These are phyloP conservation scores for Eucalyptus caleyi DNA, from an alignment of 345 rosid genomes.

Conservation along the genomic window DNA sequence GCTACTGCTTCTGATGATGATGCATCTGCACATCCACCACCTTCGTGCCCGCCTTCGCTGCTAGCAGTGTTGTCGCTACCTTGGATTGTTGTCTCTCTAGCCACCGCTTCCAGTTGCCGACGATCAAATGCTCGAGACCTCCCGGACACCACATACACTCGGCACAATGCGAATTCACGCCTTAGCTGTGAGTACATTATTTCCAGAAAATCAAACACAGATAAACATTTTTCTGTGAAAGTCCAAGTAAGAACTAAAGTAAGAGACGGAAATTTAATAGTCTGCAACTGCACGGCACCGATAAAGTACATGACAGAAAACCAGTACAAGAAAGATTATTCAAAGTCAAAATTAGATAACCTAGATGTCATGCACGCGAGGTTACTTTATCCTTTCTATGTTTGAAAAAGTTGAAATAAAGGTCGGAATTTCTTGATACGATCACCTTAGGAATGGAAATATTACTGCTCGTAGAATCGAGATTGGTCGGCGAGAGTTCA, in stretches of 20 bases:
- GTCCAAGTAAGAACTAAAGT: background rate
- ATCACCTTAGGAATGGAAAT: background rate
- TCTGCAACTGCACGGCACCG: background rate
- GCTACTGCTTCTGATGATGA: background rate
- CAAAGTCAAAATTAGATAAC: background rate
- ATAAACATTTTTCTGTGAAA: background rate
- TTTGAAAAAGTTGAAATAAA: background rate
- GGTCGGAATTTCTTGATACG: background rate
- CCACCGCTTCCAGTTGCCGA: too few species aligned
- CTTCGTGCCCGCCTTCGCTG: conserved; percentile 20
- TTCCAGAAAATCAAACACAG: too few species aligned
- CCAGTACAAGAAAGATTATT: background rate
- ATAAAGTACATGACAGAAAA: background rate
- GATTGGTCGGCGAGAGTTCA: too few species aligned
- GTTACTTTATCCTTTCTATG: background rate
- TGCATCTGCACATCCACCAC: background rate
- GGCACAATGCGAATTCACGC: conserved; percentile 15
- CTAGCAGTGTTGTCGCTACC: background rate
- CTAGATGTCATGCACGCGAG: background rate
- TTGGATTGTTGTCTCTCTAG: too few species aligned
- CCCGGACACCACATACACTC: too few species aligned
- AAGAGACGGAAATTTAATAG: background rate
- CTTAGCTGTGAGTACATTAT: conserved; percentile 33
- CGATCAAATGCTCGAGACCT: too few species aligned
- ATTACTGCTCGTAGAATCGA: background rate